Evolutionary conservation across 2,329 filamentous ascomycete genomes (phyloP).

Genomic region (Lecanicillium sp.): DNA sequence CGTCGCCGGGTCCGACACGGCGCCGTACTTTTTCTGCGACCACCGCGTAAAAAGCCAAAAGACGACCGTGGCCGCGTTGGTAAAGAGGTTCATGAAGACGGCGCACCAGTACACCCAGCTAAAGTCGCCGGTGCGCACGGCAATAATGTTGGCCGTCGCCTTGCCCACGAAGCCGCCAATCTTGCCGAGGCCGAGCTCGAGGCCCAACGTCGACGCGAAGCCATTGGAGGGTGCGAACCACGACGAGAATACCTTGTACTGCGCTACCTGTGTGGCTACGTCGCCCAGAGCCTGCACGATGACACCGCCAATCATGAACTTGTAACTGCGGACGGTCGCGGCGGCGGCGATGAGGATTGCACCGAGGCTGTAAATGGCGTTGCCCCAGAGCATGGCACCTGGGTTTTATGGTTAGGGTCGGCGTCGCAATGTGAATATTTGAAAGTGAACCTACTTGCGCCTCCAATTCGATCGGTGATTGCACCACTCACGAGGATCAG

Average conservation of each 20-base stretch:
- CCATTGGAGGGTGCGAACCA: slow-evolving; percentile 57
- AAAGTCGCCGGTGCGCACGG: slow-evolving; percentile 49
- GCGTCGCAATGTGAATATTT: not conserved
- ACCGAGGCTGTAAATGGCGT: slow-evolving; percentile 49
- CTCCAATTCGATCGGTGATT: slow-evolving; percentile 50
- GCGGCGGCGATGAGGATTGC: slow-evolving; percentile 52
- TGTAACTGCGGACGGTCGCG: slow-evolving; percentile 46
- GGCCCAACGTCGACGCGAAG: slow-evolving; percentile 53
- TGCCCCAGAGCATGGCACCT: slow-evolving; percentile 52
- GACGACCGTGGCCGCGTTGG: slow-evolving; percentile 42
- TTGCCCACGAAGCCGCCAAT: slow-evolving; percentile 55
- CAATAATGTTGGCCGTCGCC: slow-evolving; percentile 51
- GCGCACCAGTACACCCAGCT: slow-evolving; percentile 55
- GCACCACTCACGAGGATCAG: slow-evolving; percentile 47
- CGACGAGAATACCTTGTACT: slow-evolving; percentile 58
- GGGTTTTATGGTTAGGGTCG: not conserved
- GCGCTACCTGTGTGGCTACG: slow-evolving; percentile 55
- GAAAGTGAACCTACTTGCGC: slow-evolving; percentile 32
- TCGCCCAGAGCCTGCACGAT: slow-evolving; percentile 52
- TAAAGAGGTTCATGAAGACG: slow-evolving; percentile 58
- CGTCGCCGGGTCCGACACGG: slow-evolving; percentile 45
- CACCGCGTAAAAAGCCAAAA: slow-evolving; percentile 51
- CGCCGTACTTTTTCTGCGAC: slow-evolving; percentile 37
- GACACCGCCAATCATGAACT: slow-evolving; percentile 52
- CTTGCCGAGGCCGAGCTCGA: slow-evolving; percentile 54